A percentile compares a stretch with the other conserved stretches of the same genome.
These are phyloP conservation scores for Biancaea sappan DNA, from an alignment of 306 rosid species.

Conservation along the genomic window DNA sequence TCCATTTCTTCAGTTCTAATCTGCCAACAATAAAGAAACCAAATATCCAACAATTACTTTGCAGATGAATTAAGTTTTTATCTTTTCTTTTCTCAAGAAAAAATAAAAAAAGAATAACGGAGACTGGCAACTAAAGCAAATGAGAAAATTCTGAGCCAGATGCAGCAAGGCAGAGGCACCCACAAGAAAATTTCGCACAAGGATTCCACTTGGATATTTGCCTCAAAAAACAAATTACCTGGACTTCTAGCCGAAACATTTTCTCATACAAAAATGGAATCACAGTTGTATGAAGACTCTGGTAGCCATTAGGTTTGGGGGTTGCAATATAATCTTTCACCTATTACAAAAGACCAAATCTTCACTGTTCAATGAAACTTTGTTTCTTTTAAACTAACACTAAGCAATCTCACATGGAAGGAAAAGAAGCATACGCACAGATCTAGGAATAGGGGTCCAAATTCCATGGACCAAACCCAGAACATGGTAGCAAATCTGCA, in stretches of 20 bases:
- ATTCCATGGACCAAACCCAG: conserved; percentile 92
- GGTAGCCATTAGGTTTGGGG: conserved; percentile 97
- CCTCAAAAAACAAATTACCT: conserved; percentile 52
- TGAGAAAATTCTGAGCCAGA: neutral
- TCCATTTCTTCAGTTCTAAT: conserved; percentile 97
- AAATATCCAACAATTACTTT: neutral
- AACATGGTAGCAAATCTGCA: conserved; percentile 96
- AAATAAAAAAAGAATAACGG: neutral
- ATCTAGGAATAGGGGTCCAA: conserved; percentile 98
- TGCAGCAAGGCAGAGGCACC: neutral
- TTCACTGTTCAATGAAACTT: conserved; percentile 28
- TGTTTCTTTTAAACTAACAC: conserved; percentile 14
- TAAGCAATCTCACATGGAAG: conserved; percentile 38
- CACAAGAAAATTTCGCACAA: conserved; percentile 6
- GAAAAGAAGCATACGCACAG: conserved; percentile 63
- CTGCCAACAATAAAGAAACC: conserved; percentile 51
- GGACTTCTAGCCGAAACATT: conserved; percentile 93
- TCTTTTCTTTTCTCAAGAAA: neutral
- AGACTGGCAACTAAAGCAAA: neutral
- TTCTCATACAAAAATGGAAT: conserved; percentile 97
- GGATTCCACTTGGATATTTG: conserved; percentile 23
- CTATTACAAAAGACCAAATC: conserved; percentile 45
- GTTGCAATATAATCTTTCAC: conserved; percentile 97
- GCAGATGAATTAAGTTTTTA: neutral
- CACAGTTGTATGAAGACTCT: conserved; percentile 93